Evolutionary conservation across 2,329 filamentous ascomycete genomes (phyloP).

Genomic region (Diaporthe ilicicola): DNA sequence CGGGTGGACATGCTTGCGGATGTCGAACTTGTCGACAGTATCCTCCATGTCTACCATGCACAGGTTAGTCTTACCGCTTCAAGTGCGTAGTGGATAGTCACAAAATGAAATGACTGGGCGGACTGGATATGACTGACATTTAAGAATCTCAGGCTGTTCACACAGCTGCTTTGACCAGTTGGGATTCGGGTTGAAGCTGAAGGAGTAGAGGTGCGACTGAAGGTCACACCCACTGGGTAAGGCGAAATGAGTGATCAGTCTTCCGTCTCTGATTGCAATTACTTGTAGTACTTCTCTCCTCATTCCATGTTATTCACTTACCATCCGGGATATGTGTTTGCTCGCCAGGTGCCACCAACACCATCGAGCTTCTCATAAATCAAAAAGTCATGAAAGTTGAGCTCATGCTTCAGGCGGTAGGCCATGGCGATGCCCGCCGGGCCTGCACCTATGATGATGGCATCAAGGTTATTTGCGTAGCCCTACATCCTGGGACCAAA

Average conservation of each 20-base stretch:
- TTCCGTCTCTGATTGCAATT: not conserved
- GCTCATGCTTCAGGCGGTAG: slow-evolving; percentile 23
- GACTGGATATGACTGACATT: slow-evolving; percentile 48
- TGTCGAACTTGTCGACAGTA: not conserved
- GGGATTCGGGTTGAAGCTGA: slow-evolving; percentile 67
- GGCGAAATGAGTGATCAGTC: not conserved
- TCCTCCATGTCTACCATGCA: not conserved
- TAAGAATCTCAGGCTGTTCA: slow-evolving; percentile 59
- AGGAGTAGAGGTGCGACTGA: slow-evolving; percentile 68
- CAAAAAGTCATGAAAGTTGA: slow-evolving; percentile 22
- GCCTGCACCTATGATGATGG: slow-evolving; percentile 16
- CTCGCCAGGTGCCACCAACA: slow-evolving; percentile 20
- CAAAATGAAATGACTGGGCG: not conserved
- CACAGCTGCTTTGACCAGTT: slow-evolving; percentile 68
- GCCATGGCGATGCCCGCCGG: slow-evolving; percentile 23
- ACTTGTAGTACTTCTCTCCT: not conserved
- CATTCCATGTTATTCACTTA: not conserved
- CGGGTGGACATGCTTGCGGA: not conserved
- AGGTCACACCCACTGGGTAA: slow-evolving; percentile 59
- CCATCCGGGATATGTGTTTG: slow-evolving; percentile 25
- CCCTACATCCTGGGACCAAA: not conserved
- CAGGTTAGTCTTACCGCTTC: not conserved
- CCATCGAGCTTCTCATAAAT: slow-evolving; percentile 21
- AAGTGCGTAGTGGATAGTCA: not conserved
- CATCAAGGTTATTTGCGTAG: slow-evolving; percentile 10